phyloP scores from a whole-genome alignment of 2,329 filamentous ascomycete species.

The Cladophialophora immunda region DNA sequence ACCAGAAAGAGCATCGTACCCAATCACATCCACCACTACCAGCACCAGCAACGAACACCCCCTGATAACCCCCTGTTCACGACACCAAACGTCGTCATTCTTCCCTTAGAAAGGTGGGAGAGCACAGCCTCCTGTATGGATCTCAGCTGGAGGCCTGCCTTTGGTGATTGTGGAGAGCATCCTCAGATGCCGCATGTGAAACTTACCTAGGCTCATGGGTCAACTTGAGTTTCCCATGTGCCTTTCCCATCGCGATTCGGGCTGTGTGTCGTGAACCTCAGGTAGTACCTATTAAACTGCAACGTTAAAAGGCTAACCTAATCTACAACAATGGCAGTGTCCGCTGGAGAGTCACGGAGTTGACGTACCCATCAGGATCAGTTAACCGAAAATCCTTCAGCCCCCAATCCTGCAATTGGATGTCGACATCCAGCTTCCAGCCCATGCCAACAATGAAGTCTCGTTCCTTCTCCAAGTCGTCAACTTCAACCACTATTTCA shows the following conservation, averaged over 20 bases:
- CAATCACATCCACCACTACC: neutral
- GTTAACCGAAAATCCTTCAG: conserved; percentile 33
- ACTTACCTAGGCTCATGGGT: neutral
- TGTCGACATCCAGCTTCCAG: conserved; percentile 27
- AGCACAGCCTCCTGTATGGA: neutral
- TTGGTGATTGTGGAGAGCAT: neutral
- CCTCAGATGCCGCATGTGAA: conserved; percentile 9
- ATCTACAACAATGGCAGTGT: neutral
- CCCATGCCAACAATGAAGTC: conserved; percentile 30
- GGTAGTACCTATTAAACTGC: neutral
- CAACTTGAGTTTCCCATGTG: neutral
- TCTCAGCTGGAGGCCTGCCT: neutral
- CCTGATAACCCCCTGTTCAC: neutral
- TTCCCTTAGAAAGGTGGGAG: neutral
- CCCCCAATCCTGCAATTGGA: conserved; percentile 33
- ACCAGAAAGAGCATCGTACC: neutral
- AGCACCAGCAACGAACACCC: neutral
- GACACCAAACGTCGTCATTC: neutral
- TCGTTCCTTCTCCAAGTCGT: conserved; percentile 32
- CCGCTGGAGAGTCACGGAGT: conserved; percentile 24
- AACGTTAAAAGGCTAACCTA: neutral
- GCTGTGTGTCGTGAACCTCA: conserved; percentile 28
- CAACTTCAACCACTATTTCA: conserved; percentile 37
- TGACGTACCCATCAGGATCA: conserved; percentile 36
- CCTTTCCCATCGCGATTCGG: conserved; percentile 16